Evolutionary conservation across 345 rosid species (phyloP).

Genomic region (Brassica napus): DNA sequence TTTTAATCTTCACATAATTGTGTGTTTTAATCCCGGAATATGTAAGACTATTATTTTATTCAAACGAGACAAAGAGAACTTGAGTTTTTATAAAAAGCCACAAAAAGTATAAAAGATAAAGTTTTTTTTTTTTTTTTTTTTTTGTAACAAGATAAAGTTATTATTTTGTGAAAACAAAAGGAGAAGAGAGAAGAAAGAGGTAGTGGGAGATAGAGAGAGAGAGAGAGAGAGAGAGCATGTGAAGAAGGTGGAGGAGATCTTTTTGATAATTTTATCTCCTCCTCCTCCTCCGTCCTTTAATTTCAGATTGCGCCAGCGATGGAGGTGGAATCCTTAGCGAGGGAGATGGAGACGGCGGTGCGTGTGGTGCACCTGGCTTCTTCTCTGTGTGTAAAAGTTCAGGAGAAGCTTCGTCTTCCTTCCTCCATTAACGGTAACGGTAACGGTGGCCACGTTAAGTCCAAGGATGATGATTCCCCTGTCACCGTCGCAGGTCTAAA

Average conservation of each 20-base stretch:
- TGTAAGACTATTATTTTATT: too few relatives aligned
- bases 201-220: background rate
- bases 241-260: slow-evolving; percentile 2
- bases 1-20: background rate
- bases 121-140: too few relatives aligned
- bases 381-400: slow-evolving; percentile 77
- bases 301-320: slow-evolving; percentile 36
- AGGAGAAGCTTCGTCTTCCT: slow-evolving; percentile 54
- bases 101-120: background rate
- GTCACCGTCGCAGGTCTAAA: slow-evolving; percentile 82
- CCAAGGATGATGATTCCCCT: slow-evolving; percentile 89
- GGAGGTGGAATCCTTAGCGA: slow-evolving; percentile 33
- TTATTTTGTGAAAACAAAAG: background rate
- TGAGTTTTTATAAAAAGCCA: background rate
- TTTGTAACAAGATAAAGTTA: background rate
- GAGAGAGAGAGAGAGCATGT: slow-evolving; percentile 6
- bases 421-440: slow-evolving; percentile 26
- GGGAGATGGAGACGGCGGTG: slow-evolving; percentile 78
- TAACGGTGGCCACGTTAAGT: slow-evolving; percentile 42
- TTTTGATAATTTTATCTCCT: slow-evolving; percentile 13
- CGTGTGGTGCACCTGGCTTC: slow-evolving; percentile 80
- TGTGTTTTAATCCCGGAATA: too few relatives aligned
- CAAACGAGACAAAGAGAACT: too few relatives aligned
- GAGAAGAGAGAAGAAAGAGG: background rate
- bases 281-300: slow-evolving; percentile 2